Conservation (phyloP, 495 filamentous ascomycete genomes). For the Penicillium diatomitis region DNA sequence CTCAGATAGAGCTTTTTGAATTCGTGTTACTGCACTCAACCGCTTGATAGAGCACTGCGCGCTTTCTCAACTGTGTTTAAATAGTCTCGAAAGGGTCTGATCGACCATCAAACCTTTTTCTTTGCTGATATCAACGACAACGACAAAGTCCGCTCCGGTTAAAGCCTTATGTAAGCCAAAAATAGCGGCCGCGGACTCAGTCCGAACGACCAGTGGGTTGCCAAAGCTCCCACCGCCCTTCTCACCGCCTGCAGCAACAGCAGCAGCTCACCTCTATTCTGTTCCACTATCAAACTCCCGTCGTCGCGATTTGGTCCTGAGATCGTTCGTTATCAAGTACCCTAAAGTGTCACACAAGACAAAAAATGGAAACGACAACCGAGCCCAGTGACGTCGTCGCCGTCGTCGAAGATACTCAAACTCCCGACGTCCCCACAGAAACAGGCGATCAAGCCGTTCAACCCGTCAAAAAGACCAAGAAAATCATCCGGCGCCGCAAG, state of each 20-base stretch:
- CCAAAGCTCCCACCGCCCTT: background rate
- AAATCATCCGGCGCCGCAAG: conserved; percentile 41
- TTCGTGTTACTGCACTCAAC: too few species aligned
- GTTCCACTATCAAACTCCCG: background rate
- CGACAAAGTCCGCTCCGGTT: conserved; percentile 1
- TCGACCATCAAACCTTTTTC: too few species aligned
- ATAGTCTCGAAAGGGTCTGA: too few species aligned
- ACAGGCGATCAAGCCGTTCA: conserved; percentile 9
- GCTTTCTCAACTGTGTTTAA: too few species aligned
- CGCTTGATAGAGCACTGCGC: too few species aligned
- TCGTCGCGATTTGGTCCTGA: background rate
- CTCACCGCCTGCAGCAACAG: background rate
- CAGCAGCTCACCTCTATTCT: background rate
- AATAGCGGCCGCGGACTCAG: background rate
- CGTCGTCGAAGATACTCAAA: conserved; percentile 10
- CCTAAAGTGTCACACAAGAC: conserved; percentile 1
- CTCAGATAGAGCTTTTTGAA: too few species aligned
- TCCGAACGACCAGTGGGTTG: background rate
- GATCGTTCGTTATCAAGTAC: background rate
- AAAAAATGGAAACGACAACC: conserved; percentile 23
- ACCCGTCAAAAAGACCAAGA: conserved; percentile 40
- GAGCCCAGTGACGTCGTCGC: conserved; percentile 12
- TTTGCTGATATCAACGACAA: background rate
- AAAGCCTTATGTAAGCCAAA: background rate
- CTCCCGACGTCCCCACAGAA: conserved; percentile 4